Evolutionary conservation across 116 monocot genomes (phyloP), one percentile per base, ranked within the genome.

Genomic region (Posidonia oceanica): DNA sequence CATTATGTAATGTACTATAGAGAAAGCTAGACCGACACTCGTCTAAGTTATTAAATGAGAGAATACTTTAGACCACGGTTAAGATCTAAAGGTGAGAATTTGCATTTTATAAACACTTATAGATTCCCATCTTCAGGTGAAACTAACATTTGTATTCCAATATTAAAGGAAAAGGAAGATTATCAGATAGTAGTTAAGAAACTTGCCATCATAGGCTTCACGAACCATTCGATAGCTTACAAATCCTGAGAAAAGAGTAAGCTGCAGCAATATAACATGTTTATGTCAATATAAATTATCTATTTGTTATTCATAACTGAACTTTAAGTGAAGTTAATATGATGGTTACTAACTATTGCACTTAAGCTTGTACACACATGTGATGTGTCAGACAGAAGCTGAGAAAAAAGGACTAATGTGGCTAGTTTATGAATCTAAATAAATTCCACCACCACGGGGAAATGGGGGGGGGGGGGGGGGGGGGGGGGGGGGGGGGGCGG

Each of bases 171-270:
- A 66, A 60, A 23, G 54, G 68, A 36, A 54, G 14, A 68, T 36
- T 53, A 54, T 68, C 68, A 36, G 13, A 53, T 68, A 54, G 3
- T 14, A 14, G 14, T 3, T n/a, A 58, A 13, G 61, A 71, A 68
- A 53, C 71, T 51, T 68, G 89, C 97, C 89, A 73, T 92, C 89
- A 80, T 87, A 97, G 54, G 97, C 92, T 72, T 97, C 87, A 61
- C 81, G 85, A 55, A 97, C 92, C 87, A 89, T 92, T 40, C 77
- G 89, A 74, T 97, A 97, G 71, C 80, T 92, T 17, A 97, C 97
- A 75, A 89, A 97, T 69, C 97, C 97, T 52, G 97, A 97, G 81
- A 97, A 97, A 52, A 97, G 87, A 74, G 97, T 97, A 78, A 83
- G 63, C 97, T 97, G 86, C 86, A 85, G 40, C 76, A 13, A 78